Evolutionary conservation across 257 asterid species (phyloP), one percentile per base, ranked within the genome.

Genomic region (Salvia hispanica): DNA sequence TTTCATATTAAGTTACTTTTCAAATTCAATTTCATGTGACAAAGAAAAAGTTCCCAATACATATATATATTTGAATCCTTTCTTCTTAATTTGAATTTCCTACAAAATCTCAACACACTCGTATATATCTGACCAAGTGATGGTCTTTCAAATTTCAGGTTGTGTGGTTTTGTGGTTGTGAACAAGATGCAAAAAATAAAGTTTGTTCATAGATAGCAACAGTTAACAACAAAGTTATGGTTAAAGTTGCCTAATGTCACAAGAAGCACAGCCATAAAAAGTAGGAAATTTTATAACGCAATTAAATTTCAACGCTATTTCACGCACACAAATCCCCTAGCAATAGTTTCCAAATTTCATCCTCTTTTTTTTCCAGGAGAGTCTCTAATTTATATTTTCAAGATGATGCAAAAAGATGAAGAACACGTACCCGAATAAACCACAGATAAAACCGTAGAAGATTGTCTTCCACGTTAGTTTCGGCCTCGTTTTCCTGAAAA

Each of bases 401-500:
- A 40, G n/a, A 2, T 5, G 6, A 61, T 52, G 58, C 58, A 6
- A 12, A 5, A 55, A n/a, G 54, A 48, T 45, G 51, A 45, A 45
- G 1, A 45, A 45, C 1, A 51, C 36, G n/a, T 46, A 71, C 80
- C 76, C 96, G 47, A 86, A 68, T 58, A 91, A 65, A 34, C 92
- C 96, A 64, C 86, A 80, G 4, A 88, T 74, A 69, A 80, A 84
- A 3, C 77, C 86, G 5, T 79, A 81, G 2, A 77, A 76, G 7
- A 71, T 62, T 52, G 66, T 77, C 59, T 42, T 81, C 84, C 79
- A 25, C 8, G 94, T 80, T 31, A 90, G 43, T 78, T 86, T 86
- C 11, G 87, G 86, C 76, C 88, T 75, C 71, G 74, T 88, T 0
- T 74, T 82, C 88, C 97, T 90, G 54, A 47, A 50, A 69, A 58